Base-by-base conservation (phyloP, 2,329 filamentous ascomycete species). In the Sarocladiaceae sp. region DNA sequence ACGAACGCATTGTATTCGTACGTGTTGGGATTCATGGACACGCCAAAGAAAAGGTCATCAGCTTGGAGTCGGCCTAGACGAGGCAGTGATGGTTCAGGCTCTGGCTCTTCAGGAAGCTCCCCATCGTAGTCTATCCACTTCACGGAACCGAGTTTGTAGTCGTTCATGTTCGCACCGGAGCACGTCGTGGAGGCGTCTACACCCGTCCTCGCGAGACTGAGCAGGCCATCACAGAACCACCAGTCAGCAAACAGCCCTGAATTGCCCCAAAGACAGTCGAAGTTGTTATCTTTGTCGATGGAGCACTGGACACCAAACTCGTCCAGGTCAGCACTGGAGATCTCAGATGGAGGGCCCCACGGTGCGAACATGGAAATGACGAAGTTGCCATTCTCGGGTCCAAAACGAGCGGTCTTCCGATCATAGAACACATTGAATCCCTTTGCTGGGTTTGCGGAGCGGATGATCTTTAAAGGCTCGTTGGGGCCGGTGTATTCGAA, bases 121-220 rank as follows among this genome's bases (percentile, higher is more conserved):
- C n/a, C 35, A 37, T 37, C 35, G 35, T 37, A 37, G 35, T 37
- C 35, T 10, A 37, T 37, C 35, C 35, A 37, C n/a, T 37, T 37
- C n/a, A 37, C 35, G 10, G 35, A 11, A 37, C 10, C 18, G 35
- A 37, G 35, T 17, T 37, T 37, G 35, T 37, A 37, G n/a, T 37
- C n/a, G n/a, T 37, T 37, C 35, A 11, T 10, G 18, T 37, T 37
- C 35, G 8, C 10, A 37, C 35, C 35, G 35, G 35, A 37, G n/a
- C 35, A 37, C 35, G 35, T 37, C 35, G 35, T 37, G 35, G 35
- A 37, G 35, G 35, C 35, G 35, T 37, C 35, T n/a, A 37, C 35
- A 17, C 35, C 35, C 18, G 35, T 37, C 35, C 35, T 37, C 7
- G 35, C 35, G 18, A 37, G 35, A 7, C 35, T 37, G 35, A 37